Base-by-base conservation (phyloP, 2,329 filamentous ascomycete species). In the Fusarium longipes region DNA sequence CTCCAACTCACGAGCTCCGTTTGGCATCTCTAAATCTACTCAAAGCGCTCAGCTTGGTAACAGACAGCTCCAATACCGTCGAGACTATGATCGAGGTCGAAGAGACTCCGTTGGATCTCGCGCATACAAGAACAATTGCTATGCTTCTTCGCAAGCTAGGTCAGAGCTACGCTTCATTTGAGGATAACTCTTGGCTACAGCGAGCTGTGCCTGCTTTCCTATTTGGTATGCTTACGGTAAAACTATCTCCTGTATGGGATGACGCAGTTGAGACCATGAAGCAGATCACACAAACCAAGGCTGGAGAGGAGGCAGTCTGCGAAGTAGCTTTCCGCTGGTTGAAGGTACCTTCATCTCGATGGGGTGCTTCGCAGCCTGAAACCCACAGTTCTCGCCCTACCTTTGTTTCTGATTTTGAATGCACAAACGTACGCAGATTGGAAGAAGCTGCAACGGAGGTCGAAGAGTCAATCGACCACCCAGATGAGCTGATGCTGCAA, bases 211-310 rank as follows among this genome's bases (percentile, higher is more conserved):
- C 94, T 1, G 85, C 87, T 1, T 98, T 94, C 73, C 89, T 93
- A 71, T 97, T 97, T 71, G 96, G 96, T 47, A 86, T 97, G 78
- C 84, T 98, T 61, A 96, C 94, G 1, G 89, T 97, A 47, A 92
- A 91, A 70, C 84, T 97, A 67, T 87, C 93, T 1, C 93, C 93
- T 33, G 83, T 96, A 8, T 97, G 95, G 92, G 92, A 97, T 62
- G 93, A 97, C 72, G 87, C 92, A 1, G 88, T 91, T 49, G 86
- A 89, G 54, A 89, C 92, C 1, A 80, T 99, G 73, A 91, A 93
- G 73, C 84, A 90, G 50, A 89, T 99, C 53, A 86, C 89, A 20
- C 86, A 92, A 68, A 85, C 84, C 22, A 89, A 91, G 67, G 78
- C 81, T 36, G 93, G 92, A 22, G 93, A 97, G 75, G 88, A 90